A percentile compares a stretch with the other conserved stretches of the same genome.
phyloP scores from a whole-genome alignment of 139 green algal species.

The Chlamydomonas sphaeroides region DNA sequence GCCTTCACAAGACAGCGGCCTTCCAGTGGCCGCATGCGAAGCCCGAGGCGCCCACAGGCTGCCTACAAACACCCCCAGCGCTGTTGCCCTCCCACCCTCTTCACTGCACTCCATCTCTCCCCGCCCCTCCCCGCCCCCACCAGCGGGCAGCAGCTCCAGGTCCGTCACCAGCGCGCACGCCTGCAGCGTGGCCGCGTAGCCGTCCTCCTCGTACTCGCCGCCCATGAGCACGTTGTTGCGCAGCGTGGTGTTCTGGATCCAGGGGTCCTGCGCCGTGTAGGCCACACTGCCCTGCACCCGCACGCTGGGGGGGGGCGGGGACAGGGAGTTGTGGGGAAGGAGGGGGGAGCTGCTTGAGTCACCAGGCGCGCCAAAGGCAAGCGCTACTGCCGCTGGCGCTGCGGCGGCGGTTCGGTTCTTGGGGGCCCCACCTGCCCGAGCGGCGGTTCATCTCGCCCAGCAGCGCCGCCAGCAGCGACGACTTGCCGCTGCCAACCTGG shows the following conservation, averaged over 20 bases:
- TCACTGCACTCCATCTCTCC: background rate
- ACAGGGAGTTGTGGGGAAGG: too few species aligned
- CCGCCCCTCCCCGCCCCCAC: slow-evolving; percentile 59
- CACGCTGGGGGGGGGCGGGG: too few species aligned
- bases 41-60: too few species aligned
- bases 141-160: slow-evolving; percentile 76
- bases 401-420: too few species aligned
- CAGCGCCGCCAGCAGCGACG: slow-evolving; percentile 71
- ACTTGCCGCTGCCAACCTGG: slow-evolving; percentile 68
- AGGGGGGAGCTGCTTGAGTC: too few species aligned
- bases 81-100: background rate
- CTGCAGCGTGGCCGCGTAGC: slow-evolving; percentile 64
- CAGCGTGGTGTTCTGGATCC: slow-evolving; percentile 87
- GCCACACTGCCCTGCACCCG: slow-evolving; percentile 57
- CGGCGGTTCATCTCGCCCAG: slow-evolving; percentile 75
- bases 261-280: slow-evolving; percentile 75
- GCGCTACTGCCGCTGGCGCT: too few species aligned
- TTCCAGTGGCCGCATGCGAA: too few species aligned
- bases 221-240: slow-evolving; percentile 85
- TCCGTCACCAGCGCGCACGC: slow-evolving; percentile 73
- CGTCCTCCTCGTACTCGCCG: slow-evolving; percentile 52
- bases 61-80: too few species aligned
- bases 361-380: too few species aligned
- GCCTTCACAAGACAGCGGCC: too few species aligned
- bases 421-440: too few species aligned